Conservation (phyloP, 2,329 filamentous ascomycete species). For the Simplicillium aogashimaense region DNA sequence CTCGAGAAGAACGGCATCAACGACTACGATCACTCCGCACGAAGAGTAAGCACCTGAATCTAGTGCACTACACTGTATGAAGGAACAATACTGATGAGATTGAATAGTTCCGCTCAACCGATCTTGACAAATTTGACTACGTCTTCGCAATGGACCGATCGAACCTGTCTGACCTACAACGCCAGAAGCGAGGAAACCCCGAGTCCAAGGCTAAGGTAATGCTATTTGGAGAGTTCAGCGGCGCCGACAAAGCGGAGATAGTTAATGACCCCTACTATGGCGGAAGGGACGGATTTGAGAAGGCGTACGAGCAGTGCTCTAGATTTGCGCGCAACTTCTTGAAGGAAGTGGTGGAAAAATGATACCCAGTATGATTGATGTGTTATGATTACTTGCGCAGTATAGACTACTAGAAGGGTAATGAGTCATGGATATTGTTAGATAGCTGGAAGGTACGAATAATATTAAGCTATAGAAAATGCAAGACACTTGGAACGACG, state of each 20-base stretch:
- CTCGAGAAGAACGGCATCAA: conserved; percentile 65
- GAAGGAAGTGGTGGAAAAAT: conserved; percentile 33
- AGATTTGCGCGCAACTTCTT: conserved; percentile 72
- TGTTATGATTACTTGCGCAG: too few species aligned
- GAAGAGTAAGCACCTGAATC: conserved; percentile 45
- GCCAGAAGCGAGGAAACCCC: conserved; percentile 47
- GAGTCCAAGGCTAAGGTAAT: conserved; percentile 56
- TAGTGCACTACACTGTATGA: background rate
- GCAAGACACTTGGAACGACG: too few species aligned
- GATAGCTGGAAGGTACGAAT: background rate
- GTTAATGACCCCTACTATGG: conserved; percentile 91
- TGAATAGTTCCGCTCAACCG: conserved; percentile 43
- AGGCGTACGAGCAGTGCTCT: conserved; percentile 75
- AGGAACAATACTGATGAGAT: background rate
- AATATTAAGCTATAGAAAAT: too few species aligned
- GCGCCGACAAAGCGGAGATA: conserved; percentile 53
- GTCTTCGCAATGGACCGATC: conserved; percentile 88
- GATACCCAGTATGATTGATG: background rate
- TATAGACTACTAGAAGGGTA: background rate
- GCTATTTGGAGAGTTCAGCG: conserved; percentile 77
- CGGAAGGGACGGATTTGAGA: conserved; percentile 69
- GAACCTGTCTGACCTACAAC: conserved; percentile 64
- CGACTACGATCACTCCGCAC: conserved; percentile 66
- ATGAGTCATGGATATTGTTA: background rate
- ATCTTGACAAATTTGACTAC: conserved; percentile 84